Evolutionary conservation across 208 protist genomes (phyloP).

Genomic region (Trypanosoma platydactyli): DNA sequence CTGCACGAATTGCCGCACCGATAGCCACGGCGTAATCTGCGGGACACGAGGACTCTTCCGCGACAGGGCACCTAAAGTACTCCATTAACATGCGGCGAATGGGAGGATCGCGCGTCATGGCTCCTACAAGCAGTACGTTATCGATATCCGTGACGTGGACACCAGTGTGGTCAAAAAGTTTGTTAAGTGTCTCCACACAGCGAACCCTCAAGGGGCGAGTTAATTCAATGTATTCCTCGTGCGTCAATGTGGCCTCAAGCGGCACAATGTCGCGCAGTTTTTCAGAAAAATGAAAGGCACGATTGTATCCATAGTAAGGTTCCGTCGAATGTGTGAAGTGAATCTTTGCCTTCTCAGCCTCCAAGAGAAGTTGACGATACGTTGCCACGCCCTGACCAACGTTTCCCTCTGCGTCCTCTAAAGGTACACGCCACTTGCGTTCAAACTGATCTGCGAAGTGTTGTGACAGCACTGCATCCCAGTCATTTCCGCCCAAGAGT

Average conservation of each 20-base stretch:
- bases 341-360: conserved; percentile 90
- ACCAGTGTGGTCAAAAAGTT: conserved; percentile 70
- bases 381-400: conserved; percentile 73
- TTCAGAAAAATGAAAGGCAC: conserved; percentile 88
- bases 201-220: conserved; percentile 80
- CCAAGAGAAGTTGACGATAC: conserved; percentile 67
- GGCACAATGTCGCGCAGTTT: conserved; percentile 81
- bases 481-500: conserved; percentile 91
- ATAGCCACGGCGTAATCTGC: conserved; percentile 91
- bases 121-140: conserved; percentile 86
- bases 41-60: conserved; percentile 64
- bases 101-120: conserved; percentile 91
- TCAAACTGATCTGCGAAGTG: conserved; percentile 82
- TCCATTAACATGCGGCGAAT: conserved; percentile 82
- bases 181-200: conserved; percentile 77
- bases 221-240: conserved; percentile 83
- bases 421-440: conserved; percentile 85
- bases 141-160: conserved; percentile 70
- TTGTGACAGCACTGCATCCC: conserved; percentile 82
- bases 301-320: conserved; percentile 85
- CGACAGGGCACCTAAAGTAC: conserved; percentile 76
- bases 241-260: conserved; percentile 84
- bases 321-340: conserved; percentile 92
- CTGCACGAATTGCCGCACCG: conserved; percentile 74
- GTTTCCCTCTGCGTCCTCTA: conserved; percentile 86